These are phyloP conservation scores for Onygena corvina DNA, from an alignment of 2,329 filamentous ascomycete species.

Conservation along the genomic window DNA sequence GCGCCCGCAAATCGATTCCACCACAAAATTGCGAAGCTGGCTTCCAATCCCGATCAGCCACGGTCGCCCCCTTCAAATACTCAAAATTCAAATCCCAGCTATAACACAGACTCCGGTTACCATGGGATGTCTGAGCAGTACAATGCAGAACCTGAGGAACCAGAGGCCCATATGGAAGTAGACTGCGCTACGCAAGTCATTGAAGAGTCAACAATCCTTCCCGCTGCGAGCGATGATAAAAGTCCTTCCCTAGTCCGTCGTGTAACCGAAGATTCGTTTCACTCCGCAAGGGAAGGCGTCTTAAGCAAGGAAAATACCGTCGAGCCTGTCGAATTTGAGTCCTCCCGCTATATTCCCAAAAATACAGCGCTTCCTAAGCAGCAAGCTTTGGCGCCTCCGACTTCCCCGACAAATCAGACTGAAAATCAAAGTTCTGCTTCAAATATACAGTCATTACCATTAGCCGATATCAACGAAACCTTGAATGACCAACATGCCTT, in stretches of 20 bases:
- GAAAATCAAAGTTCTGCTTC: neutral
- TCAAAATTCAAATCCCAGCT: slow-evolving; percentile 26
- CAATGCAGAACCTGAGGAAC: neutral
- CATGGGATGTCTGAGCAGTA: slow-evolving; percentile 32
- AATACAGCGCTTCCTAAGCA: neutral
- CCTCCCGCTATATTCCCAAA: slow-evolving; percentile 14
- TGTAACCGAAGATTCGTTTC: slow-evolving; percentile 36
- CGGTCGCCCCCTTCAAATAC: slow-evolving; percentile 14
- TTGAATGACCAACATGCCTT: slow-evolving; percentile 25
- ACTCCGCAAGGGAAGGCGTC: slow-evolving; percentile 35
- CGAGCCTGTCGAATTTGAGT: slow-evolving; percentile 25
- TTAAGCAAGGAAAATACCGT: slow-evolving; percentile 25
- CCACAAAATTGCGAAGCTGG: slow-evolving; percentile 26
- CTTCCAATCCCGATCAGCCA: slow-evolving; percentile 14
- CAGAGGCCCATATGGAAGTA: slow-evolving; percentile 7
- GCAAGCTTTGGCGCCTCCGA: neutral
- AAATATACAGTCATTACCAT: neutral
- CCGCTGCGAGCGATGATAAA: slow-evolving; percentile 14
- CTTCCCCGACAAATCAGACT: neutral
- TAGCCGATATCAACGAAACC: neutral
- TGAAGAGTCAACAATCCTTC: slow-evolving; percentile 21
- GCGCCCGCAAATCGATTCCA: slow-evolving; percentile 27
- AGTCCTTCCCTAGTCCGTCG: slow-evolving; percentile 25
- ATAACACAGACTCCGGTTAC: slow-evolving; percentile 38
- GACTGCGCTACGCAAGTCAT: slow-evolving; percentile 26